These are phyloP conservation scores for Cladophialophora exuberans DNA, from an alignment of 2,329 filamentous ascomycete genomes.

Conservation along the genomic window DNA sequence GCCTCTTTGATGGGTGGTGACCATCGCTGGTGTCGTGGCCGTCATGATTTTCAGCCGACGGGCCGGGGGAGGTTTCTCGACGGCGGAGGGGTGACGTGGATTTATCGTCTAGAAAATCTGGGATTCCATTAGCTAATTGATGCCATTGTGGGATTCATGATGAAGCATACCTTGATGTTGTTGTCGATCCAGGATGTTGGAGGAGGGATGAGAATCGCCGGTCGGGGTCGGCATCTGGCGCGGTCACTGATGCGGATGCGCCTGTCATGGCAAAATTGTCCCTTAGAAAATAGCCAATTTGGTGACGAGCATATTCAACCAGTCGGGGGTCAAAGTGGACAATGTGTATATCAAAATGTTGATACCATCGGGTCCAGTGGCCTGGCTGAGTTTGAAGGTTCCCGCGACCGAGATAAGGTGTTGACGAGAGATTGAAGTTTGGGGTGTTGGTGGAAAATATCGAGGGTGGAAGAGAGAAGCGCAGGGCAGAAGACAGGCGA, in stretches of 20 bases:
- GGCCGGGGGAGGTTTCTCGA: constrained; percentile 11
- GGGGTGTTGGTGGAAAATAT: constrained; percentile 19
- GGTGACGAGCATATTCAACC: constrained; percentile 37
- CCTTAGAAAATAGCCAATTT: constrained; percentile 24
- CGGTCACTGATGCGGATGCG: constrained; percentile 24
- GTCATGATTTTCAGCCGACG: constrained; percentile 4
- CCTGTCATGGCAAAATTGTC: constrained; percentile 34
- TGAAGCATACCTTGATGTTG: constrained; percentile 26
- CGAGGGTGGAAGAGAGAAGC: constrained; percentile 18
- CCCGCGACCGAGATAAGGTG: constrained; percentile 47
- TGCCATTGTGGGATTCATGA: constrained; percentile 11
- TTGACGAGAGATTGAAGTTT: constrained; percentile 35
- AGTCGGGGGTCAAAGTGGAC: constrained; percentile 40
- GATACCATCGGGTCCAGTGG: constrained; percentile 36
- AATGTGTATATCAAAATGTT: constrained; percentile 48
- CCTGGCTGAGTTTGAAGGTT: constrained; percentile 48
- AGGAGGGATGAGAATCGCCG: constrained; percentile 26
- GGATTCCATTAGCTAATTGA: constrained; percentile 6
- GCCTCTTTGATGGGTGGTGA: constrained; percentile 50
- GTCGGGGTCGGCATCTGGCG: constrained; percentile 31
- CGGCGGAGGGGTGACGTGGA: constrained; percentile 11
- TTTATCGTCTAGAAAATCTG: constrained; percentile 16
- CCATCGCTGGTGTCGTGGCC: constrained; percentile 36
- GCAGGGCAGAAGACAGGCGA: constrained; percentile 9
- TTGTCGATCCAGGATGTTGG: constrained; percentile 13